Evolutionary conservation across 2,329 filamentous ascomycete genomes (phyloP).

Genomic region (Aspergillus persii): DNA sequence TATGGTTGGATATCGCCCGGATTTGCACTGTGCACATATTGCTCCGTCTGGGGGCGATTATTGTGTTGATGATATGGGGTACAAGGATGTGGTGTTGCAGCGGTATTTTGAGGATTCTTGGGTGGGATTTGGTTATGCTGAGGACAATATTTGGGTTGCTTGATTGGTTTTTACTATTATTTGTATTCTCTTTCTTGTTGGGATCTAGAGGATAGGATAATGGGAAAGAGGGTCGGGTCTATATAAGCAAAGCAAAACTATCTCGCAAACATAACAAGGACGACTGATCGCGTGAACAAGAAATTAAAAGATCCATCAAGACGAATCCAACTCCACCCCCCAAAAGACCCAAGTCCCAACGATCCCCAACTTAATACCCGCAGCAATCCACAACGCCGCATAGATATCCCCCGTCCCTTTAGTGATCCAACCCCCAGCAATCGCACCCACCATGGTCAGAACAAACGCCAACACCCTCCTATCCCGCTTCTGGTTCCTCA

Average conservation of each 20-base stretch:
- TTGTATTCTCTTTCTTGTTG: too few species aligned
- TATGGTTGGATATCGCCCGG: conserved; percentile 27
- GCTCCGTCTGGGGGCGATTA: conserved; percentile 26
- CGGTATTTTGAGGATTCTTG: conserved; percentile 25
- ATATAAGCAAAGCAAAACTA: neutral
- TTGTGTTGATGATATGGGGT: conserved; percentile 28
- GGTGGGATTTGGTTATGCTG: conserved; percentile 22
- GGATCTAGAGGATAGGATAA: neutral
- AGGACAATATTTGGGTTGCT: conserved; percentile 19
- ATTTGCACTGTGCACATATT: conserved; percentile 28
- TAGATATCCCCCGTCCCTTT: conserved; percentile 24
- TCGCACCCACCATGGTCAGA: conserved; percentile 26
- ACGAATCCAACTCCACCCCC: neutral
- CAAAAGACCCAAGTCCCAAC: conserved; percentile 22
- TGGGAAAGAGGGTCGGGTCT: neutral
- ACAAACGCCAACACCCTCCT: conserved; percentile 27
- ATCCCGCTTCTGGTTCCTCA: conserved; percentile 28
- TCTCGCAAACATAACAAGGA: neutral
- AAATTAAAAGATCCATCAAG: neutral
- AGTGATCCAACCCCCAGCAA: conserved; percentile 29
- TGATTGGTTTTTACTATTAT: neutral
- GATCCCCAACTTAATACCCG: conserved; percentile 23
- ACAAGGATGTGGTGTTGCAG: conserved; percentile 22
- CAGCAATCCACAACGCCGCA: conserved; percentile 24
- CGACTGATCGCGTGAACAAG: neutral